Base-by-base conservation (phyloP, 176 grass and related monocot genomes). In the Echinochloa phyllopogon region DNA sequence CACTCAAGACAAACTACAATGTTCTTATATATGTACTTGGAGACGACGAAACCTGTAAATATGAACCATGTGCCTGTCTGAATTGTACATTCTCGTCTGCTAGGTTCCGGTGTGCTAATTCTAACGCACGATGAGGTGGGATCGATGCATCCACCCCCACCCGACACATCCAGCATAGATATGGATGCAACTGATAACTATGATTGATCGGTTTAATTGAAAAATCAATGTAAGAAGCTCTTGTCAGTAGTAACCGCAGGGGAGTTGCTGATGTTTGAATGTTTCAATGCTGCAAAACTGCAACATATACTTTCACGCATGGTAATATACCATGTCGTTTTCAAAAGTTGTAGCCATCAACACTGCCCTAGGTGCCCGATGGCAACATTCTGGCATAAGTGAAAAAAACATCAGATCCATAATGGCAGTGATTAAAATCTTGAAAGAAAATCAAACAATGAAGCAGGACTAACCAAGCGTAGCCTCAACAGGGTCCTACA, bases 21-120 rank as follows among this genome's bases (percentile, higher is more conserved):
- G 38, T 25, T 84, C 69, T 79, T 59, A 16, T 78, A 37, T 84
- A 69, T 67, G 47, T 66, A 80, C 51, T 75, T 49, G 76, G 14
- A 23, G 51, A 78, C 52, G 12, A 76, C 6, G 21, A 2, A 85
- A 69, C 21, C 6, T 85, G 87, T 80, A 82, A 50, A 81, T 62
- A 87, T 74, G 76, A 84, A 78, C 37, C 39, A 29, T 86, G 24
- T 53, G 65, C 37, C 27, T 60, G 29, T 56, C 36, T 69, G 48
- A 33, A 5, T 10, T 68, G 48, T 41, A 41, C 61, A 66, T 13
- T 52, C 29, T 33, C 29, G 29, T 33, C 10, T 16, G 63, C 20
- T 53, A 52, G 20, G 47, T 52, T 8, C 18, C 5, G 20, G 6
- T 68, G 14, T 69, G 79, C 43, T 57, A 80, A 68, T 25, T 27